Base-by-base conservation (phyloP, 2,329 filamentous ascomycete species). In the Phialocephala subalpina region DNA sequence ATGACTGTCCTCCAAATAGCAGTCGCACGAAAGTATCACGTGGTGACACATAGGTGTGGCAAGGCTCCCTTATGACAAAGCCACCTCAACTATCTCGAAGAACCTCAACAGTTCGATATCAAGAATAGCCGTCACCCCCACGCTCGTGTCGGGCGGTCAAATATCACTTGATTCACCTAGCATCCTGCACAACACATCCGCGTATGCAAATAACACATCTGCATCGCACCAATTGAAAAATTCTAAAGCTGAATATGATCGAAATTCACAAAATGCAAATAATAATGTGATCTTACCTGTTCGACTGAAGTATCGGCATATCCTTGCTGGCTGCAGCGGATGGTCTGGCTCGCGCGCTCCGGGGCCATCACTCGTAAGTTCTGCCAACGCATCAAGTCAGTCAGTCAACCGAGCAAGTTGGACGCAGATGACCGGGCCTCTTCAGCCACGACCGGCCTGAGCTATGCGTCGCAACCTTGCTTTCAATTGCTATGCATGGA, bases 221-320 rank as follows among this genome's bases (percentile, higher is more conserved):
- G 58, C 58, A 47, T 58, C 38, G 49, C 63, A 22, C 70, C 73
- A 74, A 75, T 76, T 52, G 70, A 74, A 75, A 76, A 71, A 74
- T 72, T 75, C 60, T 62, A 56, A 63, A 65, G 33, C 29, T 47
- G 29, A 63, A 66, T 20, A 57, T n/a, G 4, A 57, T 14, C 14
- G n/a, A 22, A 40, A 57, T 12, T 49, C 14, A 66, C n/a, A 68
- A 69, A 69, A 53, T 29, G 14, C 11, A 22, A 22, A 33, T 16
- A 33, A 53, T 53, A 27, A 53, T 53, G 49, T 12, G 18, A 53
- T 16, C 49, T 53, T 75, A 75, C 74, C 72, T 71, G 68, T 63
- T 68, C 63, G 70, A 64, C 66, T 63, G 67, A 74, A 75, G 67
- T 74, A 76, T 59, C 73, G 70, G 69, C 74, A 76, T 65, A 73